phyloP scores from a whole-genome alignment of 371 early-diverging fungal genomes.

The Sporodiniella umbellata region DNA sequence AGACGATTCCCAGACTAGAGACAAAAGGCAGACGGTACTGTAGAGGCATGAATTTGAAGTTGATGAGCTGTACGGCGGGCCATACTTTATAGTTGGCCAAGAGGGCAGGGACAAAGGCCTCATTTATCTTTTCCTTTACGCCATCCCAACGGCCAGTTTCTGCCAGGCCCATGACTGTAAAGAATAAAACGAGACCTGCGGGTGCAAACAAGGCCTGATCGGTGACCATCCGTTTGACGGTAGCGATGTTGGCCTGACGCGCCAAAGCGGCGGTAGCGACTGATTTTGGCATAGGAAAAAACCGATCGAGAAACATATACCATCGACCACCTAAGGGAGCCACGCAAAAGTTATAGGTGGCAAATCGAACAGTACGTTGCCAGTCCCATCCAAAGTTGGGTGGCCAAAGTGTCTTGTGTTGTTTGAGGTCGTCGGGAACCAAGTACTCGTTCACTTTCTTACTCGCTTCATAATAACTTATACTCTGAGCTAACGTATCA shows the following conservation, averaged over 20 bases:
- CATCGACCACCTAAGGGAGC: constrained; percentile 75
- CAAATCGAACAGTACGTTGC: constrained; percentile 53
- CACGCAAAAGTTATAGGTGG: constrained; percentile 67
- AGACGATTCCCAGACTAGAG: constrained; percentile 71
- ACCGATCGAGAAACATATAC: constrained; percentile 67
- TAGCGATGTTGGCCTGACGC: constrained; percentile 20
- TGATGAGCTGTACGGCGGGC: constrained; percentile 77
- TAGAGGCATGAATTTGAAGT: constrained; percentile 76
- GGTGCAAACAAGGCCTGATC: constrained; percentile 80
- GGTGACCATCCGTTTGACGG: constrained; percentile 45
- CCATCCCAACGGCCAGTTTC: constrained; percentile 57
- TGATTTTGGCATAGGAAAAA: constrained; percentile 53
- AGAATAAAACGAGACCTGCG: constrained; percentile 64
- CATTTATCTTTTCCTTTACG: constrained; percentile 58
- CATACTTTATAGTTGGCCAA: constrained; percentile 79
- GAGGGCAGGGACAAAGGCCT: constrained; percentile 60
- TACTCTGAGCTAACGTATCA: constrained; percentile 67
- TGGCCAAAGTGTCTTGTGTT: constrained; percentile 23
- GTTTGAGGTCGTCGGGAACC: constrained; percentile 16
- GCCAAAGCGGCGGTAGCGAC: constrained; percentile 11
- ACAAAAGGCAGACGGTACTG: constrained; percentile 74
- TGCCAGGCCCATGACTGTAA: constrained; percentile 59
- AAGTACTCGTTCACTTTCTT: constrained; percentile 5
- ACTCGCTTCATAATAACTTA: constrained; percentile 30
- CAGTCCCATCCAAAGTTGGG: constrained; percentile 29